phyloP scores from a whole-genome alignment of 2,329 filamentous ascomycete genomes.

The Pseudonectria buxi region DNA sequence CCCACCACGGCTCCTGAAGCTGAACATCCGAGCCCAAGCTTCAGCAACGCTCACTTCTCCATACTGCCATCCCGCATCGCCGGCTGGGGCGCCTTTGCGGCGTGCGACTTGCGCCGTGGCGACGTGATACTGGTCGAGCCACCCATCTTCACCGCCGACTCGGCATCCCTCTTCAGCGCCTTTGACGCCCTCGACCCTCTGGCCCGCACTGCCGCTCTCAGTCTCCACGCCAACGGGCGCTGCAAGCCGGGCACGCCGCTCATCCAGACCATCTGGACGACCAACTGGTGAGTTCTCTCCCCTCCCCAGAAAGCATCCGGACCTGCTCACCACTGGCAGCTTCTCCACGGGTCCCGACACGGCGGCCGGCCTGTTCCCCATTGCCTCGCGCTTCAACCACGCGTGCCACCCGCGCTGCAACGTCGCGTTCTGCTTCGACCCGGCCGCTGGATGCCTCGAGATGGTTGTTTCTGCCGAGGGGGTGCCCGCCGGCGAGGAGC shows the following conservation, averaged over 20 bases:
- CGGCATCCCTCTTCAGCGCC: conserved; percentile 23
- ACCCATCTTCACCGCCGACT: conserved; percentile 32
- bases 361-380: conserved; percentile 38
- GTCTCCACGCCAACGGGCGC: conserved; percentile 31
- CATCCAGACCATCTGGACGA: conserved; percentile 34
- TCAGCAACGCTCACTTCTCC: conserved; percentile 34
- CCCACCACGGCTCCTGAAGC: no score
- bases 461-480: conserved; percentile 31
- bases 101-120: conserved; percentile 27
- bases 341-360: conserved; percentile 22
- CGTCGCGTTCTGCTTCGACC: conserved; percentile 38
- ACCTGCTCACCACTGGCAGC: conserved; percentile 1
- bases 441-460: conserved; percentile 27
- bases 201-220: conserved; percentile 27
- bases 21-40: conserved; percentile 17
- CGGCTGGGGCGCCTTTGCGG: conserved; percentile 43
- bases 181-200: conserved; percentile 29
- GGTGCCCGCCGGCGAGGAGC: conserved; percentile 39
- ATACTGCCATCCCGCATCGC: conserved; percentile 34
- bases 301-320: neutral
- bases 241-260: conserved; percentile 20
- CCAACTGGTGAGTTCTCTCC: conserved; percentile 37
- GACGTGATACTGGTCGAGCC: conserved; percentile 39
- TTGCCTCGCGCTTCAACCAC: conserved; percentile 53
- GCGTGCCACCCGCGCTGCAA: conserved; percentile 40